A percentile compares a stretch with the other conserved stretches of the same genome.
These are phyloP conservation scores for Cymbidium sinense DNA, from an alignment of 106 monocot species.

Conservation along the genomic window DNA sequence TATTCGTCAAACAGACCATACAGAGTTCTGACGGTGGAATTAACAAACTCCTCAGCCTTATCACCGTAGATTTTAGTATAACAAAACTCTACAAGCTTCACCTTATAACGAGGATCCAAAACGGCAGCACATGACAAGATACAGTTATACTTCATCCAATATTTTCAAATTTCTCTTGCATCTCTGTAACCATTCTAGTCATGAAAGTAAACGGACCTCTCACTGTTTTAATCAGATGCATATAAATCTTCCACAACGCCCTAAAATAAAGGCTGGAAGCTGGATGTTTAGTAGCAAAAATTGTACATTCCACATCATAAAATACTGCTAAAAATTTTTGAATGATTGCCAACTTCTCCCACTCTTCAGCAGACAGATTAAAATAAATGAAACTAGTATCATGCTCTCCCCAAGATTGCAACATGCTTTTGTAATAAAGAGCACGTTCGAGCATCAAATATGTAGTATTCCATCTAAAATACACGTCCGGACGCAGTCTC, in stretches of 20 bases:
- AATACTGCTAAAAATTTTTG: constrained; percentile 9
- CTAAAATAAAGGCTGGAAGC: constrained; percentile 11
- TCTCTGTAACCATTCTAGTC: not conserved
- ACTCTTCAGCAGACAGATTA: constrained; percentile 5
- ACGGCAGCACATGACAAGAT: constrained; percentile 12
- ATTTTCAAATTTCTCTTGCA: constrained; percentile 17
- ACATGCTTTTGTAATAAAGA: not conserved
- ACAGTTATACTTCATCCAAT: constrained; percentile 8
- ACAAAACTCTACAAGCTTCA: constrained; percentile 17
- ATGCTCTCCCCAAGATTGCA: constrained; percentile 7
- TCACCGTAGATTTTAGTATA: constrained; percentile 10
- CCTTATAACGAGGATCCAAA: constrained; percentile 15
- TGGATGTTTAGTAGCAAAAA: constrained; percentile 6
- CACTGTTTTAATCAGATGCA: constrained; percentile 3
- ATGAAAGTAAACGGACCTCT: constrained; percentile 5
- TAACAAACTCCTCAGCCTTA: constrained; percentile 8
- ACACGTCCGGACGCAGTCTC: constrained; percentile 7
- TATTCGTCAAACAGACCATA: constrained; percentile 10
- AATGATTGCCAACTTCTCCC: constrained; percentile 4
- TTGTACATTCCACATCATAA: constrained; percentile 3
- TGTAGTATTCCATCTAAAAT: constrained; percentile 18
- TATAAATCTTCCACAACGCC: constrained; percentile 17
- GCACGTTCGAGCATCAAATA: constrained; percentile 18
- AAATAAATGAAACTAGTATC: not conserved
- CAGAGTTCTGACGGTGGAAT: constrained; percentile 1